phyloP scores from a whole-genome alignment of 1,139 yeast species.

The Yamadazyma triangularis region DNA sequence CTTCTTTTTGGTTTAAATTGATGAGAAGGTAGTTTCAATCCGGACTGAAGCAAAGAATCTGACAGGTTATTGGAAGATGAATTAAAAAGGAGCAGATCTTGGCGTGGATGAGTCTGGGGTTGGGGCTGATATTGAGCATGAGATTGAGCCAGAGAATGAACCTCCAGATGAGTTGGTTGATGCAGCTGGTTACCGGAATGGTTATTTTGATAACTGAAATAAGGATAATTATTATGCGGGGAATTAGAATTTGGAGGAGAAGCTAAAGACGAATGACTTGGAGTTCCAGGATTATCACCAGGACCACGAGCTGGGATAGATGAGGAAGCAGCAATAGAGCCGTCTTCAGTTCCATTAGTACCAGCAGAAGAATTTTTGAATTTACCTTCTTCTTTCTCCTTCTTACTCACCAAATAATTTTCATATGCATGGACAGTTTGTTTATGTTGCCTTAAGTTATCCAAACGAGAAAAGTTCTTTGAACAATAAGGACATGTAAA shows the following conservation, averaged over 20 bases:
- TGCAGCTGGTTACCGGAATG: constrained; percentile 7
- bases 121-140: constrained; percentile 6
- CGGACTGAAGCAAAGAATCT: constrained; percentile 5
- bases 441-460: constrained; percentile 86
- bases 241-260: constrained; percentile 16
- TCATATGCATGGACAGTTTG: constrained; percentile 90
- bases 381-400: constrained; percentile 5
- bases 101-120: constrained; percentile 6
- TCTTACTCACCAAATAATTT: constrained; percentile 31
- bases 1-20: constrained; percentile 38
- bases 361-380: background rate
- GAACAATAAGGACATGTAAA: constrained; percentile 82
- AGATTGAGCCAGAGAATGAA: constrained; percentile 9
- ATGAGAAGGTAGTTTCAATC: constrained; percentile 22
- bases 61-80: constrained; percentile 1
- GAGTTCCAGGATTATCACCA: constrained; percentile 4
- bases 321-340: background rate
- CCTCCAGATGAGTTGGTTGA: constrained; percentile 9
- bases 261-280: constrained; percentile 8
- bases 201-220: constrained; percentile 8
- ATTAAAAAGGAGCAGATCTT: constrained; percentile 1
- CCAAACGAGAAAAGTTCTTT: constrained; percentile 77
- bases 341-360: background rate
- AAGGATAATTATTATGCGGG: constrained; percentile 13
- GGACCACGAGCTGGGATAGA: background rate